Conservation (phyloP, 1,284 basidiomycete genomes). For the Apiotrichum akiyoshidainum region DNA sequence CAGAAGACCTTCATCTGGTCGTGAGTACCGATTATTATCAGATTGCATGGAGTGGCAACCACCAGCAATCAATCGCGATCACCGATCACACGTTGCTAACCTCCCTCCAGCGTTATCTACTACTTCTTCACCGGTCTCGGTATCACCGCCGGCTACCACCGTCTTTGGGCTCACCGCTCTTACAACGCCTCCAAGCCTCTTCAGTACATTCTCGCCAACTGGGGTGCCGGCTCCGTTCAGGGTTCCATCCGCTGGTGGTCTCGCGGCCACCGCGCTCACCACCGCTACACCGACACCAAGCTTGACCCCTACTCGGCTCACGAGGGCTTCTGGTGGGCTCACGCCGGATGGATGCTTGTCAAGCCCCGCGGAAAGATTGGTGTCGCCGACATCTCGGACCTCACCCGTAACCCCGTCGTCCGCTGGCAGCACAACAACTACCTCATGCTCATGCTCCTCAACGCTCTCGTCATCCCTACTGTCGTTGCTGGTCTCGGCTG, state of each 20-base stretch:
- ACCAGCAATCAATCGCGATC: not conserved
- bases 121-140: conserved; percentile 82
- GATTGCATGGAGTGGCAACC: not conserved
- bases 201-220: conserved; percentile 71
- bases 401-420: conserved; percentile 71
- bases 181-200: conserved; percentile 82
- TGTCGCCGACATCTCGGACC: conserved; percentile 80
- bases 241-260: conserved; percentile 94
- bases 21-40: conserved; percentile 24
- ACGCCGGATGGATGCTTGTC: conserved; percentile 89
- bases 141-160: conserved; percentile 72
- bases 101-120: conserved; percentile 58
- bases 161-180: conserved; percentile 85
- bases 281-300: conserved; percentile 91
- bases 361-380: conserved; percentile 84
- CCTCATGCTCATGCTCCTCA: conserved; percentile 64
- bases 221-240: conserved; percentile 81
- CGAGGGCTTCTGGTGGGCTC: conserved; percentile 69
- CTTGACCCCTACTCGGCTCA: conserved; percentile 91
- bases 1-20: conserved; percentile 69
- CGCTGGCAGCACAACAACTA: conserved; percentile 83
- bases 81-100: conserved; percentile 6
- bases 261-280: conserved; percentile 88
- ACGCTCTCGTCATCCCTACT: conserved; percentile 73
- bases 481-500: conserved; percentile 72